Percentiles rank a stretch among this genome's conserved stretches.
Conservation (phyloP, 2,329 filamentous ascomycete genomes). For the Scolecobasidium constrictum region DNA sequence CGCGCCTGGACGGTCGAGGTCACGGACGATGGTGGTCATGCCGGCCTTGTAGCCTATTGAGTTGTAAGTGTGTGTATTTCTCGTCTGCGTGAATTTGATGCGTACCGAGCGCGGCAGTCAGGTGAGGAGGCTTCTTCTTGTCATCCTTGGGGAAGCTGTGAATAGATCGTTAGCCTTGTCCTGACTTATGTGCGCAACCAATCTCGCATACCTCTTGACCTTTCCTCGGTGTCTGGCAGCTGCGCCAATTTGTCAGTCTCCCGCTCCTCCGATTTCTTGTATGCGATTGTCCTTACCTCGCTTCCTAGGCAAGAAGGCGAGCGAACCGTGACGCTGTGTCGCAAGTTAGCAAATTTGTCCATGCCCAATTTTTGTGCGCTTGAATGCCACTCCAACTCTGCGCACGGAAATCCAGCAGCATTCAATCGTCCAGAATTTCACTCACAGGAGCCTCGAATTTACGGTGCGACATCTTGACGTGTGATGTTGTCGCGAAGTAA, state of each 20-base stretch:
- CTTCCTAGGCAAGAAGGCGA: conserved; percentile 58
- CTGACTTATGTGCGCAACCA: background rate
- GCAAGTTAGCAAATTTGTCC: background rate
- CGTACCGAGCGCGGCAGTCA: conserved; percentile 80
- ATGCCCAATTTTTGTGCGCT: too few species aligned
- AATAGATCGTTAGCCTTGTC: background rate
- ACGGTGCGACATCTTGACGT: conserved; percentile 42
- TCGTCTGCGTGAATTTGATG: background rate
- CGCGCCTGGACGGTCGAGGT: conserved; percentile 96
- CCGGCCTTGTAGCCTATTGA: conserved; percentile 86
- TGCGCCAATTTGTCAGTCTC: too few species aligned
- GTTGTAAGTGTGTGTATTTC: background rate
- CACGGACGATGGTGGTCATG: conserved; percentile 99
- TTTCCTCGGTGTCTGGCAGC: conserved; percentile 90
- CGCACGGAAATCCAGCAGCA: too few species aligned
- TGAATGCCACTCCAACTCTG: too few species aligned
- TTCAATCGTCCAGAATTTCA: too few species aligned
- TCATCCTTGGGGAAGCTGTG: conserved; percentile 98
- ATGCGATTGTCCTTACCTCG: conserved; percentile 33
- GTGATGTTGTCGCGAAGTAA: conserved; percentile 19
- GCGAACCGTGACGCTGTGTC: conserved; percentile 67
- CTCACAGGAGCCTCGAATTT: conserved; percentile 66
- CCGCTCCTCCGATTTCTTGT: background rate
- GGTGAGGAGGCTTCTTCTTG: conserved; percentile 98
- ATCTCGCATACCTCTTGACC: conserved; percentile 71